A percentile compares a stretch with the other conserved stretches of the same genome.
phyloP scores from a whole-genome alignment of 805 yeast genomes.

The Yamadazyma tumulicola region DNA sequence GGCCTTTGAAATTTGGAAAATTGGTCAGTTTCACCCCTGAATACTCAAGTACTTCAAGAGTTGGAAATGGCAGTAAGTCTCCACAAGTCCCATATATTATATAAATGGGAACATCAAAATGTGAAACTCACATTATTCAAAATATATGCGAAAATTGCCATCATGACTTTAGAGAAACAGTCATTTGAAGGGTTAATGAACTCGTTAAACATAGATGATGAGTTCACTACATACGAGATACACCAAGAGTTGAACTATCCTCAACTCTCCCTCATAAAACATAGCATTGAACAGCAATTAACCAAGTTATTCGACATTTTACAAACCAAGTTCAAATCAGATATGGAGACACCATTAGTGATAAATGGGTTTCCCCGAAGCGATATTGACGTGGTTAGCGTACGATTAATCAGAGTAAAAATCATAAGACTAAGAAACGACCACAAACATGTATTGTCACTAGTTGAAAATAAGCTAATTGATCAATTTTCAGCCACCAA shows the following conservation, averaged over 20 bases:
- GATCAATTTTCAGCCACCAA: conserved; percentile 31
- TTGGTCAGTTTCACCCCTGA: no score
- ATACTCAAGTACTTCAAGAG: no score
- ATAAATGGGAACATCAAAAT: no score
- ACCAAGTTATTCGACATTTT: conserved; percentile 39
- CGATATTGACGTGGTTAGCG: conserved; percentile 73
- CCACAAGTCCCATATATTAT: no score
- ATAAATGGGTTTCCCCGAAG: conserved; percentile 85
- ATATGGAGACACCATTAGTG: conserved; percentile 63
- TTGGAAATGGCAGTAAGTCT: no score
- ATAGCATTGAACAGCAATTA: conserved; percentile 24
- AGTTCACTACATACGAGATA: conserved; percentile 7
- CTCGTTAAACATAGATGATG: conserved; percentile 12
- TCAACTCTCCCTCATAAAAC: conserved; percentile 11
- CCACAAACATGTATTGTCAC: conserved; percentile 44
- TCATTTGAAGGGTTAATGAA: conserved; percentile 15
- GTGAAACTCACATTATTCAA: no score
- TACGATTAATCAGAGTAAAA: conserved; percentile 59
- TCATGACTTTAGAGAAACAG: conserved; percentile 11
- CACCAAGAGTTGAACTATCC: conserved; percentile 12
- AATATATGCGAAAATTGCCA: neutral
- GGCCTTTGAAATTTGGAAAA: no score
- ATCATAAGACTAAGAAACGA: conserved; percentile 74
- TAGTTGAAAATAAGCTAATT: conserved; percentile 45
- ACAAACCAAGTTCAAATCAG: conserved; percentile 41